These are phyloP conservation scores for Marchantia paleacea DNA, from an alignment of 225 moss, liverwort and hornwort species.

Conservation along the genomic window DNA sequence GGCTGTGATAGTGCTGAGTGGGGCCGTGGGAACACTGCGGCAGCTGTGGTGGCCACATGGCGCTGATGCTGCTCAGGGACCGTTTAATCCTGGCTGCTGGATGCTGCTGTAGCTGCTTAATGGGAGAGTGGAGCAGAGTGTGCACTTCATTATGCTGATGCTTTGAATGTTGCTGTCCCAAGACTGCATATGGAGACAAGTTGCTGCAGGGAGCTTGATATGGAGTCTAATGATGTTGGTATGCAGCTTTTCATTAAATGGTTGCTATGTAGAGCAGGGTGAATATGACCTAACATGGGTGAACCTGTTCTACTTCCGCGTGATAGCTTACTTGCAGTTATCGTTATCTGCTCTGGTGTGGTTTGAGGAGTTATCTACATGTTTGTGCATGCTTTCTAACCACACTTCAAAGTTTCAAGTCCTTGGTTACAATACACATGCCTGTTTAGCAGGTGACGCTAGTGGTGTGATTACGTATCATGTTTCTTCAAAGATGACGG, in stretches of 20 bases:
- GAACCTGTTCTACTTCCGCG: slow-evolving; percentile 10
- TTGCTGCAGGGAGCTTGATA: slow-evolving; percentile 39
- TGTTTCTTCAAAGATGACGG: neutral
- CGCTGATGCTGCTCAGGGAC: slow-evolving; percentile 50
- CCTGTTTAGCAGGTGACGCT: slow-evolving; percentile 13
- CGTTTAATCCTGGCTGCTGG: slow-evolving; percentile 50
- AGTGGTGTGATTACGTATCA: neutral
- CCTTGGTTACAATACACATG: neutral
- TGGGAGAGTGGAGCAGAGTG: slow-evolving; percentile 51
- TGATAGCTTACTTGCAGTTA: slow-evolving; percentile 20
- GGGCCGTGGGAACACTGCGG: slow-evolving; percentile 99
- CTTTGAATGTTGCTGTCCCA: slow-evolving; percentile 59
- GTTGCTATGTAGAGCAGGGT: slow-evolving; percentile 16
- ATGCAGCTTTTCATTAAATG: slow-evolving; percentile 47
- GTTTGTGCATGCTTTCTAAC: slow-evolving; percentile 14
- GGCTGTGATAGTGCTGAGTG: slow-evolving; percentile 99
- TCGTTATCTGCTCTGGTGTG: slow-evolving; percentile 15
- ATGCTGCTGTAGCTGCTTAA: slow-evolving; percentile 54
- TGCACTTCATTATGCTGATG: slow-evolving; percentile 55
- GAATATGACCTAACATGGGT: slow-evolving; percentile 21
- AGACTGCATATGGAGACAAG: slow-evolving; percentile 44
- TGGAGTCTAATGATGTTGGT: slow-evolving; percentile 52
- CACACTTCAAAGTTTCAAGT: neutral
- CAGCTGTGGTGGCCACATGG: slow-evolving; percentile 88
- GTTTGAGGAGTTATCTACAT: neutral